Percentiles rank a stretch among this genome's conserved stretches.
phyloP scores from a whole-genome alignment of 2,329 filamentous ascomycete species.

The Cercospora berteroae region DNA sequence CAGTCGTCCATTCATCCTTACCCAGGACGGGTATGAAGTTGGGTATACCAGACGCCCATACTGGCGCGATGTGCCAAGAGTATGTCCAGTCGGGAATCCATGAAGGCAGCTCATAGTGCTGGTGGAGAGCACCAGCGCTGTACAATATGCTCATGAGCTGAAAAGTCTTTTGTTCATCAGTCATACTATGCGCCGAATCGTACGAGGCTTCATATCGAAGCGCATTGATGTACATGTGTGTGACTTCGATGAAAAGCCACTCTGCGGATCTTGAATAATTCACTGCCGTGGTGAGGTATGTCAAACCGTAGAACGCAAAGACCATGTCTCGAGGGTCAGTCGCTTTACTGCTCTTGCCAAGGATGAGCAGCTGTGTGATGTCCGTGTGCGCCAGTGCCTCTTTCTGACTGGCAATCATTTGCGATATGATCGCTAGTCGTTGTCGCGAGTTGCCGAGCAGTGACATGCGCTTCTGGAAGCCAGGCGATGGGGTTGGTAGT shows the following conservation, averaged over 20 bases:
- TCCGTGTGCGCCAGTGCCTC: slow-evolving; percentile 30
- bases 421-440: slow-evolving; percentile 34
- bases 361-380: slow-evolving; percentile 35
- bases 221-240: slow-evolving; percentile 30
- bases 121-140: slow-evolving; percentile 34
- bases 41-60: slow-evolving; percentile 30
- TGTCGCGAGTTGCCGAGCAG: slow-evolving; percentile 34
- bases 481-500: slow-evolving; percentile 15
- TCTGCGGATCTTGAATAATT: slow-evolving; percentile 28
- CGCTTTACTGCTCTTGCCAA: slow-evolving; percentile 34
- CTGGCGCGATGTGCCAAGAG: slow-evolving; percentile 32
- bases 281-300: slow-evolving; percentile 28
- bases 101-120: slow-evolving; percentile 32
- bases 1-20: slow-evolving; percentile 30
- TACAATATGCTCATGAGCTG: slow-evolving; percentile 36
- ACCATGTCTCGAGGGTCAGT: slow-evolving; percentile 35
- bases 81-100: slow-evolving; percentile 38
- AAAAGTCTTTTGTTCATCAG: slow-evolving; percentile 27
- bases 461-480: slow-evolving; percentile 32
- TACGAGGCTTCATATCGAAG: slow-evolving; percentile 31
- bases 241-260: slow-evolving; percentile 30
- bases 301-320: slow-evolving; percentile 34
- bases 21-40: slow-evolving; percentile 25
- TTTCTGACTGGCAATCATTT: slow-evolving; percentile 33
- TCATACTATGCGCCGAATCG: slow-evolving; percentile 26